Evolutionary conservation across 768 basidiomycete genomes (phyloP), one percentile per base, ranked within the genome.

Genomic region (Calocybe indica): DNA sequence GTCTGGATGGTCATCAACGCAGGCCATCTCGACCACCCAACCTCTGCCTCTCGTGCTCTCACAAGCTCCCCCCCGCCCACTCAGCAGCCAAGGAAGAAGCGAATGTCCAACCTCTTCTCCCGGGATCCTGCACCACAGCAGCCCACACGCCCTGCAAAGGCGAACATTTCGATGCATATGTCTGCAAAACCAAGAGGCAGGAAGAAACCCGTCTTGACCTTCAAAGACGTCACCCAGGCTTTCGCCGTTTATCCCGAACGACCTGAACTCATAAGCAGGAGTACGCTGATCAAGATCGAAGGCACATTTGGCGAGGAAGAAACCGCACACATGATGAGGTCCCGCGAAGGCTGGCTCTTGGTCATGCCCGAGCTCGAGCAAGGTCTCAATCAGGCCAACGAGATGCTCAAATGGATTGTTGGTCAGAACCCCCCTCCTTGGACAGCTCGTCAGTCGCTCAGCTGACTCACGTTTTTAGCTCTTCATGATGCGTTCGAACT

Each of bases 231-330:
- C 45, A 79, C 84, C 0, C 91, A 96, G 66, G 90, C 86, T 12
- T 96, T 93, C 60, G 90, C 91, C 2, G 91, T 99, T 7, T 99
- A 93, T 62, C 95, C 95, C 1, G 95, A 97, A 61, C 79, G 91
- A n/a, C 89, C 91, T 7, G 90, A 92, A 55, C 69, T 96, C 54
- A 93, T 98, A 65, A 85, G 76, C 52, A 74, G 82, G 56, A 93
- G 92, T 53, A 92, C 91, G 1, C 68, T 99, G 54, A 85, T 97
- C 70, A 98, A 98, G 63, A 61, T 97, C 5, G 93, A 97, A 60
- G 95, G 92, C 7, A 67, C 75, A 22, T 76, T 96, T 46, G 86
- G 87, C 2, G 83, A 85, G 30, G 88, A 94, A 58, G 81, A 87
- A 8, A 71, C 77, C n/a, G 80, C 78, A 28, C 73, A 68, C 14